Evolutionary conservation across 176 grass and related monocot species (phyloP), one percentile per base, ranked within the genome.

Genomic region (Aegilops longissima): DNA sequence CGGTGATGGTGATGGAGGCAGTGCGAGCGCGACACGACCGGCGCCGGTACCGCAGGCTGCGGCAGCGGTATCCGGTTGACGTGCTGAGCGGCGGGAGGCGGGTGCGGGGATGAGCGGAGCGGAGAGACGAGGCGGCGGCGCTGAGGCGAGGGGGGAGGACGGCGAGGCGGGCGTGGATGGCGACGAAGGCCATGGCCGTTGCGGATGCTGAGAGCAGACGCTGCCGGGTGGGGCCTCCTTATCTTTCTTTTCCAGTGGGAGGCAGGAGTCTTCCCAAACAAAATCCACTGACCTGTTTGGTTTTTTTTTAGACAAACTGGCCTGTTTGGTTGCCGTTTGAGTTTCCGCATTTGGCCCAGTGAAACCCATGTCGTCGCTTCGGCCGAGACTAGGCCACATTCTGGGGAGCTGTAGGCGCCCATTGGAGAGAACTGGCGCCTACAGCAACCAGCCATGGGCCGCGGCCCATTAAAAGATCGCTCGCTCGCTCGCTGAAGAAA

Each of bases 221-320:
- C 89, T 90, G 89, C 24, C 84, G 1, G 44, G 75, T 84, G 89
- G 89, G 89, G 34, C 65, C 86, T 73, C 72, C 91, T 89, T 93
- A 86, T 87, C 76, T 36, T 42, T 52, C 5, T 17, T 54, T 42
- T 78, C 18, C 20, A 21, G 36, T 2, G 52, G 31, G 4, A 47
- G 16, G 21, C 12, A 82, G 16, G 56, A 8, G 12, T 34, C 18
- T 54, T 56, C 30, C 73, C 23, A 52, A 52, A 9, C 27, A 75
- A 67, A 76, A 75, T 51, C 13, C 71, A 70, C 8, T 16, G 47
- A 12, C 13, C 47, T 49, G 12, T 49, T 14, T 49, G 45, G 45
- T 49, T 49, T 27, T 27, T 27, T 27, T 27, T 27, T 27, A 31
- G 30, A 31, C 30, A 31, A 31, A 31, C 30, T 16, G 47, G 47